These are phyloP conservation scores for Penicillium sp. DNA, from an alignment of 2,329 filamentous ascomycete species.

Conservation along the genomic window DNA sequence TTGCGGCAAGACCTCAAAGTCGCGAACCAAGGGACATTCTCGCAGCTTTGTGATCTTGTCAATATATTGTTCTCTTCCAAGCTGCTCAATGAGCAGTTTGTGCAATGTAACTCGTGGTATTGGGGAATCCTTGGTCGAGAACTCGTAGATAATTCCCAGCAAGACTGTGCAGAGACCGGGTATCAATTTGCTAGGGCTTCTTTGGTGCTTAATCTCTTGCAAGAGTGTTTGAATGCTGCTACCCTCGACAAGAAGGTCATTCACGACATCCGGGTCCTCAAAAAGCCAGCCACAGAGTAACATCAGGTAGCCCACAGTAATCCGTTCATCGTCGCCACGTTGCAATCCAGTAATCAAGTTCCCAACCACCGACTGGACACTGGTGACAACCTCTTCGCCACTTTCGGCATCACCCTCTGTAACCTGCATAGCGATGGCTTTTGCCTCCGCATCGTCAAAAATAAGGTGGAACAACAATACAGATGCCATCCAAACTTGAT, in stretches of 20 bases:
- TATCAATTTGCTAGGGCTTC: constrained; percentile 66
- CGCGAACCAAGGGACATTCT: constrained; percentile 75
- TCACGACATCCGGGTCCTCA: constrained; percentile 86
- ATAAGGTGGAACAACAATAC: constrained; percentile 85
- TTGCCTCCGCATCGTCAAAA: constrained; percentile 77
- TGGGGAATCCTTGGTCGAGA: constrained; percentile 95
- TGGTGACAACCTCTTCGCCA: constrained; percentile 93
- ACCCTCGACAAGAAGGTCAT: constrained; percentile 89
- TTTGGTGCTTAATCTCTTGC: constrained; percentile 69
- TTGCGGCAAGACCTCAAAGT: constrained; percentile 85
- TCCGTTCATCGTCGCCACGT: constrained; percentile 74
- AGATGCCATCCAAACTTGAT: constrained; percentile 86
- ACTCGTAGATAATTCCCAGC: constrained; percentile 89
- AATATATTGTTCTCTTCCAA: constrained; percentile 86
- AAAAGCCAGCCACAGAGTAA: constrained; percentile 87
- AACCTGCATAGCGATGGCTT: constrained; percentile 76
- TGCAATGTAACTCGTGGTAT: constrained; percentile 81
- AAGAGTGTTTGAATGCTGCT: constrained; percentile 88
- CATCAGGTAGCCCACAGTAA: constrained; percentile 86
- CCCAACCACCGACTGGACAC: constrained; percentile 83
- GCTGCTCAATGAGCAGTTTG: constrained; percentile 71
- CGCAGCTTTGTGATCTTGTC: constrained; percentile 78
- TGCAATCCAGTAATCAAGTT: constrained; percentile 83
- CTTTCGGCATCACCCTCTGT: constrained; percentile 85
- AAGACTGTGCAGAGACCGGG: constrained; percentile 84